Evolutionary conservation across 371 early-diverging fungal species (phyloP).

Genomic region (Rhizopus delemar): DNA sequence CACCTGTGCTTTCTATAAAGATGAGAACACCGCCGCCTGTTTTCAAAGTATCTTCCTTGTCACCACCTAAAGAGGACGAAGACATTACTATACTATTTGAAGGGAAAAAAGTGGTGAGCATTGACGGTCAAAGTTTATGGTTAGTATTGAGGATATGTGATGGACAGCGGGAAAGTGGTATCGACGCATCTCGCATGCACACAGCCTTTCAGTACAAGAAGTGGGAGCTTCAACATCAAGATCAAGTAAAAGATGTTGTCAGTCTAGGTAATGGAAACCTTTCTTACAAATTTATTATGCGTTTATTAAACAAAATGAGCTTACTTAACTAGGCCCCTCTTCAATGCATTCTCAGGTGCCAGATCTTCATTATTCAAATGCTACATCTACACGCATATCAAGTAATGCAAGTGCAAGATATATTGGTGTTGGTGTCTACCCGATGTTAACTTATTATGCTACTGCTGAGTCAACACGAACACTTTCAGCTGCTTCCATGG

Average conservation of each 20-base stretch:
- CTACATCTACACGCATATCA: constrained; percentile 32
- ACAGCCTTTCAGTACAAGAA: constrained; percentile 63
- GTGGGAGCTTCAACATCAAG: constrained; percentile 59
- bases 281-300: not conserved
- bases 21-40: constrained; percentile 52
- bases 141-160: constrained; percentile 59
- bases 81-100: constrained; percentile 61
- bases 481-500: constrained; percentile 61
- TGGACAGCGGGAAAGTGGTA: constrained; percentile 36
- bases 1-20: constrained; percentile 54
- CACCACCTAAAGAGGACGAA: constrained; percentile 51
- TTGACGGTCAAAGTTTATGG: constrained; percentile 66
- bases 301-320: too few relatives aligned
- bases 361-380: constrained; percentile 23
- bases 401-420: constrained; percentile 56
- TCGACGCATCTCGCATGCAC: constrained; percentile 52
- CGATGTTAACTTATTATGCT: constrained; percentile 62
- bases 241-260: constrained; percentile 50
- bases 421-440: constrained; percentile 59
- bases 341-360: not conserved
- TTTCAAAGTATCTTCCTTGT: constrained; percentile 26
- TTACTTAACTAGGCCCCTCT: constrained; percentile 6
- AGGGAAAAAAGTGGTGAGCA: constrained; percentile 56
- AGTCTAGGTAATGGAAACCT: constrained; percentile 43
- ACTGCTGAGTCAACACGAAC: constrained; percentile 56